A percentile compares a stretch with the other conserved stretches of the same genome.
Evolutionary conservation across 2,329 filamentous ascomycete species (phyloP).

Genomic region (Aspergillus sp.): DNA sequence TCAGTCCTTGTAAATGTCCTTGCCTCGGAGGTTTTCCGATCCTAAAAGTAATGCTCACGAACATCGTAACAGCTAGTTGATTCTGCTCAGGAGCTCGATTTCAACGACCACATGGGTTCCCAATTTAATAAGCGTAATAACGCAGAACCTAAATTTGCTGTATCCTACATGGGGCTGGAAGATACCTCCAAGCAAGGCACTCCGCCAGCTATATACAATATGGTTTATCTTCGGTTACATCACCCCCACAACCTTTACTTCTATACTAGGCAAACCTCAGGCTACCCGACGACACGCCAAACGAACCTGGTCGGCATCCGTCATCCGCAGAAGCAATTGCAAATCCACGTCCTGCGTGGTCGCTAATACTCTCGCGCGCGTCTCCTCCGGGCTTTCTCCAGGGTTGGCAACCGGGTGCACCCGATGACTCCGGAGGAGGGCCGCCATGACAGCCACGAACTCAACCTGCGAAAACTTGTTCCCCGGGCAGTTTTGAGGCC

Average conservation of each 20-base stretch:
- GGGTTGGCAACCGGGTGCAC: neutral
- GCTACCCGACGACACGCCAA: neutral
- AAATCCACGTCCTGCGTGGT: slow-evolving; percentile 2
- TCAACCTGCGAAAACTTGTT: slow-evolving; percentile 10
- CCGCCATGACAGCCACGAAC: slow-evolving; percentile 8
- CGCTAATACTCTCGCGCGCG: neutral
- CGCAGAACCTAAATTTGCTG: too few relatives aligned
- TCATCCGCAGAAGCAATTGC: slow-evolving; percentile 6
- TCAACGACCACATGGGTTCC: too few relatives aligned
- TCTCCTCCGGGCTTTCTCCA: neutral
- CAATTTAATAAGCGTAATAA: too few relatives aligned
- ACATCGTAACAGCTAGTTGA: too few relatives aligned
- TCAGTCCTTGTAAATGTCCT: too few relatives aligned
- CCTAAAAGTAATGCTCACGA: too few relatives aligned
- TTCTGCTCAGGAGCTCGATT: too few relatives aligned
- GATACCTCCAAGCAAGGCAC: neutral
- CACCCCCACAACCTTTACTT: neutral
- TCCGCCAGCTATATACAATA: too few relatives aligned
- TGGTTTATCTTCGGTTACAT: neutral
- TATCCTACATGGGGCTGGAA: too few relatives aligned
- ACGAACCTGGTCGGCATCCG: neutral
- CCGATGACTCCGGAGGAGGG: slow-evolving; percentile 2
- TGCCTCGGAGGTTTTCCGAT: too few relatives aligned
- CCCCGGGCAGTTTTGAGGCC: slow-evolving; percentile 6
- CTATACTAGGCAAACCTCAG: neutral